A percentile compares a stretch with the other conserved stretches of the same genome.
These are phyloP conservation scores for Funneliformis caledonium DNA, from an alignment of 371 early-diverging fungal genomes.

Conservation along the genomic window DNA sequence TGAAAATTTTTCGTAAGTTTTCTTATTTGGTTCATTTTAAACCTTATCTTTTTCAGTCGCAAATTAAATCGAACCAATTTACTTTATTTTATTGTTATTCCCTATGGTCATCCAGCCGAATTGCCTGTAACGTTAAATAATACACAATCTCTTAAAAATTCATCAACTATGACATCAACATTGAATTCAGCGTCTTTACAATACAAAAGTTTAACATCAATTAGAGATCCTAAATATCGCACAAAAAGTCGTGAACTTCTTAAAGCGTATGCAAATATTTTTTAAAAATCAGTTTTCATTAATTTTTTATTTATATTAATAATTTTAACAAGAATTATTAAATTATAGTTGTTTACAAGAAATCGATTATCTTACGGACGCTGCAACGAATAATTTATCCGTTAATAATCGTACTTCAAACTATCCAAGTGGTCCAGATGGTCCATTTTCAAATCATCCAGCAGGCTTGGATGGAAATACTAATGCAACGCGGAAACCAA, in stretches of 20 bases:
- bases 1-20: conserved; percentile 38
- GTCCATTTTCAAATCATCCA: conserved; percentile 8
- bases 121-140: not conserved
- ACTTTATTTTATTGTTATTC: not conserved
- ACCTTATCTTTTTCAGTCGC: conserved; percentile 7
- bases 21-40: conserved; percentile 23
- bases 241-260: conserved; percentile 76
- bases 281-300: not conserved
- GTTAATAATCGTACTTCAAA: not conserved
- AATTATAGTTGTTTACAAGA: conserved; percentile 63
- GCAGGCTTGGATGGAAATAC: conserved; percentile 39
- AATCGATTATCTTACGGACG: conserved; percentile 62
- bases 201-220: not conserved
- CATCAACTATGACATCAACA: not conserved
- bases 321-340: conserved; percentile 24
- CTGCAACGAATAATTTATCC: conserved; percentile 13
- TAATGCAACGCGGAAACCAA: conserved; percentile 17
- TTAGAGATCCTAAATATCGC: conserved; percentile 47
- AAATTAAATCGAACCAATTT: conserved; percentile 18
- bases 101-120: not conserved
- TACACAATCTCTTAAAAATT: not conserved
- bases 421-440: conserved; percentile 10
- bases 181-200: not conserved
- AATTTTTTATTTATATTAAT: not conserved
- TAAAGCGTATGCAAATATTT: conserved; percentile 64